Conservation (phyloP, 2,329 filamentous ascomycete species). For the Aureobasidium sp. region DNA sequence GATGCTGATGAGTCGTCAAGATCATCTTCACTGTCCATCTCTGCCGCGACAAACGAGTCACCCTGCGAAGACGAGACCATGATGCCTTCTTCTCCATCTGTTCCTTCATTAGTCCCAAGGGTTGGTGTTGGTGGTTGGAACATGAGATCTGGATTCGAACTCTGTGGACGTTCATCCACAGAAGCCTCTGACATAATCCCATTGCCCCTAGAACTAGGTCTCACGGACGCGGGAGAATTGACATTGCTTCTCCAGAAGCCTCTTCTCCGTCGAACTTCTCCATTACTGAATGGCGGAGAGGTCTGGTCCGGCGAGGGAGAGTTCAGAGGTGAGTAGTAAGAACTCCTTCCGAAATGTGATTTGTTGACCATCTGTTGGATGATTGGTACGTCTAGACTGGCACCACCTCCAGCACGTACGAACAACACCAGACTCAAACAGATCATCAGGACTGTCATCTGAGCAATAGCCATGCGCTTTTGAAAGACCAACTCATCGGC, state of each 20-base stretch:
- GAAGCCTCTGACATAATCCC: slow-evolving; percentile 24
- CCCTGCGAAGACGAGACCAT: slow-evolving; percentile 1
- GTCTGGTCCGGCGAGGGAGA: slow-evolving; percentile 30
- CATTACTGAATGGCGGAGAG: slow-evolving; percentile 23
- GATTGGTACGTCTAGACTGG: slow-evolving; percentile 36
- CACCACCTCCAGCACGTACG: slow-evolving; percentile 29
- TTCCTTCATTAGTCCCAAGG: slow-evolving; percentile 17
- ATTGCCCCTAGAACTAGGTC: slow-evolving; percentile 13
- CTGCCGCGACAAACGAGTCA: slow-evolving; percentile 15
- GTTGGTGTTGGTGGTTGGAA: slow-evolving; percentile 32
- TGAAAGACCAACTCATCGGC: slow-evolving; percentile 82
- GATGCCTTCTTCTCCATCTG: slow-evolving; percentile 17
- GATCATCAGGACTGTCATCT: slow-evolving; percentile 77
- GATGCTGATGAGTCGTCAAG: slow-evolving; percentile 18
- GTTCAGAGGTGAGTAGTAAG: slow-evolving; percentile 31
- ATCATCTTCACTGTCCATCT: slow-evolving; percentile 18
- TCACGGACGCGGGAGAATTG: slow-evolving; percentile 9
- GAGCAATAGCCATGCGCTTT: slow-evolving; percentile 89
- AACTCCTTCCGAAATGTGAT: slow-evolving; percentile 27
- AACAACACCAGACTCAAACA: slow-evolving; percentile 87
- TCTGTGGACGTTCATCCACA: slow-evolving; percentile 13
- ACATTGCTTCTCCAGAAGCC: slow-evolving; percentile 28
- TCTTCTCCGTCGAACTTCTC: slow-evolving; percentile 18
- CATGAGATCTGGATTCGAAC: slow-evolving; percentile 28
- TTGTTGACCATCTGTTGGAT: slow-evolving; percentile 38